Conservation (phyloP, 768 basidiomycete genomes). For the Leccinum arenicola region DNA sequence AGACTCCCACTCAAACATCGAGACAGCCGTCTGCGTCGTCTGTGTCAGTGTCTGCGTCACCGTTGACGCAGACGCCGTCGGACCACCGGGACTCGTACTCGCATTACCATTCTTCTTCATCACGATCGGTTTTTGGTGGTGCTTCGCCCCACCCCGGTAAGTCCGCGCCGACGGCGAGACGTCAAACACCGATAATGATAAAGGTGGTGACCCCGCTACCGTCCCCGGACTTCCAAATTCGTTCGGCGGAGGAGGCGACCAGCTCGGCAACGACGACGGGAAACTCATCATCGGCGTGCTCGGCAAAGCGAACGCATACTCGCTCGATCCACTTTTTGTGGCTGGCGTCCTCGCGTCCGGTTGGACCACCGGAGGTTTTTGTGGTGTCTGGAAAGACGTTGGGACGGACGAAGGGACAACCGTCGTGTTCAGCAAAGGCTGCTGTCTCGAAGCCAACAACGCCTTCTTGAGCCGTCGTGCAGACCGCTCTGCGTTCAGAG, state of each 20-base stretch:
- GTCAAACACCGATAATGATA: slow-evolving; percentile 2
- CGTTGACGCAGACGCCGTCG: neutral
- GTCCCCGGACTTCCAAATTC: slow-evolving; percentile 14
- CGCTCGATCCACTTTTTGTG: neutral
- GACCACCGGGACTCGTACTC: slow-evolving; percentile 1
- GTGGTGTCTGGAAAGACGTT: slow-evolving; percentile 29
- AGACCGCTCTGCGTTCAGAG: slow-evolving; percentile 76
- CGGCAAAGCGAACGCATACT: slow-evolving; percentile 11
- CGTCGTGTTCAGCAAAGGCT: slow-evolving; percentile 65
- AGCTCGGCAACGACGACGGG: slow-evolving; percentile 20
- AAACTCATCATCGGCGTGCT: slow-evolving; percentile 23
- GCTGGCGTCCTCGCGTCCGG: slow-evolving; percentile 1
- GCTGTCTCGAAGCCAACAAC: slow-evolving; percentile 54
- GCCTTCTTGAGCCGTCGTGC: slow-evolving; percentile 69
- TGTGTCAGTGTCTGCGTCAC: neutral
- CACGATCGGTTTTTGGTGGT: slow-evolving; percentile 35
- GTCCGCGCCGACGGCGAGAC: slow-evolving; percentile 20
- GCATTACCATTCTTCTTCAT: slow-evolving; percentile 26
- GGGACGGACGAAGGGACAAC: slow-evolving; percentile 29
- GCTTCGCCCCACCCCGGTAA: slow-evolving; percentile 23
- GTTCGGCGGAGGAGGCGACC: slow-evolving; percentile 21
- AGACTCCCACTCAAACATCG: slow-evolving; percentile 23
- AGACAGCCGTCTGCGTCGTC: slow-evolving; percentile 2
- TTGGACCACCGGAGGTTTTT: slow-evolving; percentile 21
- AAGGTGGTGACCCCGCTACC: neutral